Conservation (phyloP, 2,329 filamentous ascomycete genomes). For the Claviceps quebecensis region DNA sequence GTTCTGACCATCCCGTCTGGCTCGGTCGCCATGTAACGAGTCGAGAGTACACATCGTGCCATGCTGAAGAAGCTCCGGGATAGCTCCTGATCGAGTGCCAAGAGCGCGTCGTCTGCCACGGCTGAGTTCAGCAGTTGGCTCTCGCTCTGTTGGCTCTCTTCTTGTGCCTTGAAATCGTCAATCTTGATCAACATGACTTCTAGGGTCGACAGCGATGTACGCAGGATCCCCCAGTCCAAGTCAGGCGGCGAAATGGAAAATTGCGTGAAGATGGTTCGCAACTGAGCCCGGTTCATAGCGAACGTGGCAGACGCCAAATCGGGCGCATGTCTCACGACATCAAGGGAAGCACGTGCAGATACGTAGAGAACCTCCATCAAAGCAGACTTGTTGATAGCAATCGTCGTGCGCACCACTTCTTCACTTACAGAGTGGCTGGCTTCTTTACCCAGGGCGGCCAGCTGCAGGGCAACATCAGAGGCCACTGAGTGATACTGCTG, state of each 20-base stretch:
- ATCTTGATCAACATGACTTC: conserved; percentile 32
- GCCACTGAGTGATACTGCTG: conserved; percentile 43
- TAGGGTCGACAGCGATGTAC: conserved; percentile 30
- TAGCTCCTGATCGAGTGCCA: conserved; percentile 34
- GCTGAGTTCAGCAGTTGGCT: conserved; percentile 25
- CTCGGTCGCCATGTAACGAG: conserved; percentile 3
- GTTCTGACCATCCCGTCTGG: conserved; percentile 7
- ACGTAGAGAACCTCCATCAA: conserved; percentile 38
- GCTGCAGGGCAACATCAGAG: conserved; percentile 41
- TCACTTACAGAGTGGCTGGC: conserved; percentile 27
- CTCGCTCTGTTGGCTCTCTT: conserved; percentile 24
- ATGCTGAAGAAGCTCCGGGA: conserved; percentile 33
- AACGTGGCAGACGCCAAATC: conserved; percentile 34
- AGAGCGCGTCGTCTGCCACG: conserved; percentile 31
- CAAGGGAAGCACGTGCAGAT: conserved; percentile 33
- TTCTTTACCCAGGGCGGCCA: conserved; percentile 33
- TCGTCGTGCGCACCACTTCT: conserved; percentile 33
- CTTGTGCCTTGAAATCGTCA: conserved; percentile 25
- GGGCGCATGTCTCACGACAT: conserved; percentile 33
- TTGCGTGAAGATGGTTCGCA: conserved; percentile 36
- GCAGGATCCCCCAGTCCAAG: conserved; percentile 35
- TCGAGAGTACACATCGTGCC: conserved; percentile 24
- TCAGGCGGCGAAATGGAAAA: conserved; percentile 28
- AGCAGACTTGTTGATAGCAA: conserved; percentile 37
- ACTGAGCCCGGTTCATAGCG: conserved; percentile 33